phyloP scores from a whole-genome alignment of 768 basidiomycete genomes.

The Mycena albidolilacea region DNA sequence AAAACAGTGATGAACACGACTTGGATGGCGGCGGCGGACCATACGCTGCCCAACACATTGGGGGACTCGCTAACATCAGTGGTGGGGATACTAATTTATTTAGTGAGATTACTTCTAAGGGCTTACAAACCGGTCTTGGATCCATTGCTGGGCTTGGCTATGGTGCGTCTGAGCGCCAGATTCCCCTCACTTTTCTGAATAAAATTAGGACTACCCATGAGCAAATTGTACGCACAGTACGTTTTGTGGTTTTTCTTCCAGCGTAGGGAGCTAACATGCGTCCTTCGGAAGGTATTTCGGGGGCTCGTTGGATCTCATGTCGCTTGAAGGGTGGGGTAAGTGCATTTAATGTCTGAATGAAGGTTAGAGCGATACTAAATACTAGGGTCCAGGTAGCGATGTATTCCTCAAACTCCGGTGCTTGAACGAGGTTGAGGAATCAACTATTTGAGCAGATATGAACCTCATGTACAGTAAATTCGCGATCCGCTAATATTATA shows the following conservation, averaged over 20 bases:
- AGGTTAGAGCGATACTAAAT: constrained; percentile 49
- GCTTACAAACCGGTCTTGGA: constrained; percentile 86
- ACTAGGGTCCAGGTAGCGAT: constrained; percentile 23
- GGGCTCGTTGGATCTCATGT: constrained; percentile 85
- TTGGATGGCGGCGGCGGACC: constrained; percentile 74
- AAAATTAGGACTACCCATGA: constrained; percentile 71
- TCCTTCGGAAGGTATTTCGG: constrained; percentile 78
- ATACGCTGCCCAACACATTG: constrained; percentile 84
- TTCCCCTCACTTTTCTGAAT: not conserved
- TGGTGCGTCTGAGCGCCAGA: constrained; percentile 52
- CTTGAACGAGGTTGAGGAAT: constrained; percentile 66
- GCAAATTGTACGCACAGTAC: constrained; percentile 76
- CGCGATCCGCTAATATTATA: not conserved
- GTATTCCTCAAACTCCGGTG: constrained; percentile 70
- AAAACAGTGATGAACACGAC: constrained; percentile 54
- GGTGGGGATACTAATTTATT: constrained; percentile 71
- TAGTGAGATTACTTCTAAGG: constrained; percentile 83
- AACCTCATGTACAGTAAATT: constrained; percentile 7
- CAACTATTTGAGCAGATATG: constrained; percentile 56
- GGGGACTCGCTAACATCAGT: constrained; percentile 76
- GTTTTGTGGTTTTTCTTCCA: constrained; percentile 18
- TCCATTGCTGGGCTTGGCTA: constrained; percentile 93
- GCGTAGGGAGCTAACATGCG: constrained; percentile 17
- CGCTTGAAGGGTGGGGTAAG: constrained; percentile 88
- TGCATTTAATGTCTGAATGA: constrained; percentile 13